A percentile compares a stretch with the other conserved stretches of the same genome.
phyloP scores from a whole-genome alignment of 169 alveolate genomes.

The Plasmodium inui region DNA sequence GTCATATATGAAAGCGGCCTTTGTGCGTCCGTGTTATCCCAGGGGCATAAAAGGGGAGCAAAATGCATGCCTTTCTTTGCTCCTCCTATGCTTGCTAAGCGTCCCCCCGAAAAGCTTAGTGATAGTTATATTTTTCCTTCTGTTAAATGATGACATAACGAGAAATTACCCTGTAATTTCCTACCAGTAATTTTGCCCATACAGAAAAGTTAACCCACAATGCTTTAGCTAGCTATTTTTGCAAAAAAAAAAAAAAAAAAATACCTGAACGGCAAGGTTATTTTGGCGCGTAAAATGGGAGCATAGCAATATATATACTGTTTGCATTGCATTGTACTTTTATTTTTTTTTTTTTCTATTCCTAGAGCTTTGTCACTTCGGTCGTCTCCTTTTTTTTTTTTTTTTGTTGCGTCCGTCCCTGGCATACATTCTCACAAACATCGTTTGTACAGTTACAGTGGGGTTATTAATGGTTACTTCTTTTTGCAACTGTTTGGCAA shows the following conservation, averaged over 20 bases:
- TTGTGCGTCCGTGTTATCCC: neutral
- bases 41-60: neutral
- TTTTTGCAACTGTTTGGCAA: neutral
- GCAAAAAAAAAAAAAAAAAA: neutral
- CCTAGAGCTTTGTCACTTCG: neutral
- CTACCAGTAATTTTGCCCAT: neutral
- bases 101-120: neutral
- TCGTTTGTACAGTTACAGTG: neutral
- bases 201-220: neutral
- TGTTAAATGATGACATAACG: neutral
- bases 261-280: neutral
- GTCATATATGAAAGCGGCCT: neutral
- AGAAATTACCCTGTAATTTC: neutral
- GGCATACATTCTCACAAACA: neutral
- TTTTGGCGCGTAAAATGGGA: neutral
- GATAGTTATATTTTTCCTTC: neutral
- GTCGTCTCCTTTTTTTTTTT: neutral
- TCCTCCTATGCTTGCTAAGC: neutral
- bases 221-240: neutral
- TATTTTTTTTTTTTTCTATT: neutral
- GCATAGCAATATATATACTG: neutral
- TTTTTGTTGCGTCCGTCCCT: neutral
- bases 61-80: neutral
- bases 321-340: neutral
- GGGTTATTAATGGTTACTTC: neutral